These are phyloP conservation scores for Eucalyptus albens DNA, from an alignment of 345 rosid species.

Conservation along the genomic window DNA sequence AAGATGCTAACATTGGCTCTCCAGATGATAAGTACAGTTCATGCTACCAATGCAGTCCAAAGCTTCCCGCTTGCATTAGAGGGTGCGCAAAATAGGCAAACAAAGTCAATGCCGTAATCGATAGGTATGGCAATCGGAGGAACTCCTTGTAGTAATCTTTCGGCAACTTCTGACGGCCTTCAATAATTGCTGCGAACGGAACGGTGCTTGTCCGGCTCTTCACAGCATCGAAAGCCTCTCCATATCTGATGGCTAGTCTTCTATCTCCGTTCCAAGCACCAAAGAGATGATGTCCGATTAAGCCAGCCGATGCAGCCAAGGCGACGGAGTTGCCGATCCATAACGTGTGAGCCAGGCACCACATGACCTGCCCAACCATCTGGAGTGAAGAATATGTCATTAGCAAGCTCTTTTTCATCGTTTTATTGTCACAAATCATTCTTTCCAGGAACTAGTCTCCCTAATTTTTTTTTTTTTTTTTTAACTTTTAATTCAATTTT, in stretches of 20 bases:
- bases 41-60: slow-evolving; percentile 5
- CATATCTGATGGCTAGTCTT: slow-evolving; percentile 1
- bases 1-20: not conserved
- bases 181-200: not conserved
- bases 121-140: slow-evolving; percentile 5
- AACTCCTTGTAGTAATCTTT: slow-evolving; percentile 12
- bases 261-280: slow-evolving; percentile 15
- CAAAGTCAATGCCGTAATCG: slow-evolving; percentile 2
- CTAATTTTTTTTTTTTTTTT: not conserved
- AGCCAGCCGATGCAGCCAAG: not conserved
- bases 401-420: not conserved
- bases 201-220: slow-evolving; percentile 2
- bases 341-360: slow-evolving; percentile 8
- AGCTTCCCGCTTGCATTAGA: not conserved
- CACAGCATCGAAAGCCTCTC: slow-evolving; percentile 4
- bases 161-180: slow-evolving; percentile 8
- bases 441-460: not conserved
- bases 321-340: slow-evolving; percentile 11
- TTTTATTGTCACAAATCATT: not conserved
- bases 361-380: slow-evolving; percentile 14
- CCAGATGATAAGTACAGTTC: not conserved
- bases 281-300: slow-evolving; percentile 9
- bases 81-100: slow-evolving; percentile 6
- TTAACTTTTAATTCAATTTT: not conserved
- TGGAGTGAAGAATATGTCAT: not conserved